Evolutionary conservation across 2,329 filamentous ascomycete species (phyloP).

Genomic region (Exophiala sp.): DNA sequence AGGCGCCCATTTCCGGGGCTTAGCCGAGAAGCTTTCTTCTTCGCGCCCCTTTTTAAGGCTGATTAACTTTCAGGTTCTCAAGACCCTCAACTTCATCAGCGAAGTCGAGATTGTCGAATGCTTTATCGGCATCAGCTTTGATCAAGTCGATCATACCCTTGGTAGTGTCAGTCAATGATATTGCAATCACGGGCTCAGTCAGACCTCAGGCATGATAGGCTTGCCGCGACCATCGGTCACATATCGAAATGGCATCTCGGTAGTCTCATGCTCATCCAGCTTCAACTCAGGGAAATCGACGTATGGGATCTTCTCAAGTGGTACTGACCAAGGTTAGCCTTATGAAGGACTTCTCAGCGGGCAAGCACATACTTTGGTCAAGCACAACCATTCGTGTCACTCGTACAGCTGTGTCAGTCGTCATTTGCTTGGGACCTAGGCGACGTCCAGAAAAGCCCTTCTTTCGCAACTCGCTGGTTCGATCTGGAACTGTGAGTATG

Average conservation of each 20-base stretch:
- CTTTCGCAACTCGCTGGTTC: slow-evolving; percentile 90
- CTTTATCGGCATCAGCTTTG: slow-evolving; percentile 88
- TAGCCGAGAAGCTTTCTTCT: too few relatives aligned
- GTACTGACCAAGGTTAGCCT: slow-evolving; percentile 51
- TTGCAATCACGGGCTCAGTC: slow-evolving; percentile 30
- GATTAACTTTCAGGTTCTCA: slow-evolving; percentile 10
- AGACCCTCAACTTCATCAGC: slow-evolving; percentile 47
- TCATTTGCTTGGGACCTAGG: slow-evolving; percentile 93
- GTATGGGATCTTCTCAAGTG: slow-evolving; percentile 75
- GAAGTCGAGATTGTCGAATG: slow-evolving; percentile 70
- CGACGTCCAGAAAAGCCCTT: slow-evolving; percentile 88
- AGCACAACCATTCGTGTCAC: slow-evolving; percentile 88
- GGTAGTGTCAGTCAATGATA: not conserved
- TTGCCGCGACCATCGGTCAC: slow-evolving; percentile 71
- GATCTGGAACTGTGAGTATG: slow-evolving; percentile 31
- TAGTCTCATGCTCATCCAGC: slow-evolving; percentile 88
- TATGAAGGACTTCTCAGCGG: not conserved
- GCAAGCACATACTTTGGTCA: slow-evolving; percentile 62
- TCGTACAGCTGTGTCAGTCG: slow-evolving; percentile 92
- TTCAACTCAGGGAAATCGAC: slow-evolving; percentile 85
- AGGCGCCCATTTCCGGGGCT: too few relatives aligned
- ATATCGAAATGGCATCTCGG: slow-evolving; percentile 97
- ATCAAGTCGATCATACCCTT: slow-evolving; percentile 95
- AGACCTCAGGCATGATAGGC: slow-evolving; percentile 87
- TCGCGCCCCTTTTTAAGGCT: slow-evolving; percentile 4